phyloP scores from a whole-genome alignment of 2,329 filamentous ascomycete genomes.

The Stagonosporopsis rhizophila region DNA sequence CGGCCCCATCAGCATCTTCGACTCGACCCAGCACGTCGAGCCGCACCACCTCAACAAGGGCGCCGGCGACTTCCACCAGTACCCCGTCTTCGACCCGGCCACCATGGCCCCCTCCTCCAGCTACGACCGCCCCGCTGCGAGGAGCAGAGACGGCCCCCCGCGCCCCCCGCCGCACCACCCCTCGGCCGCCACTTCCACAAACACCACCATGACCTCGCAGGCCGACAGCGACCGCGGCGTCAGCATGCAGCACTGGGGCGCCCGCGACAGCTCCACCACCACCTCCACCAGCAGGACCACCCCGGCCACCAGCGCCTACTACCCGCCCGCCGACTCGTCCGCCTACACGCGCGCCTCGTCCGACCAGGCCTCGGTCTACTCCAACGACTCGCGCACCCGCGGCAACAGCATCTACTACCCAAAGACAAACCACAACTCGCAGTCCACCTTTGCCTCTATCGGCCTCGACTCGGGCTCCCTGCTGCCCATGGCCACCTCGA shows the following conservation, averaged over 20 bases:
- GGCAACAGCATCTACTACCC: slow-evolving; percentile 57
- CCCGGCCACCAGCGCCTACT: slow-evolving; percentile 24
- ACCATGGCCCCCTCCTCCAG: slow-evolving; percentile 55
- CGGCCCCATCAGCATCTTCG: slow-evolving; percentile 87
- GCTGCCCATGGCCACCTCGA: slow-evolving; percentile 46
- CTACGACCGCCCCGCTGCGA: slow-evolving; percentile 52
- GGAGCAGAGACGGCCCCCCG: slow-evolving; percentile 61
- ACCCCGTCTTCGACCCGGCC: slow-evolving; percentile 73
- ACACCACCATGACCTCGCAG: slow-evolving; percentile 69
- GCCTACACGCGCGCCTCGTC: slow-evolving; percentile 64
- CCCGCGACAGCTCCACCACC: slow-evolving; percentile 27
- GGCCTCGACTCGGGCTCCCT: slow-evolving; percentile 50
- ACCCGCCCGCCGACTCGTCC: slow-evolving; percentile 56
- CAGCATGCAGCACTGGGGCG: slow-evolving; percentile 80
- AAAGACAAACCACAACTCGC: slow-evolving; percentile 57
- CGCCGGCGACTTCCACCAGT: slow-evolving; percentile 84
- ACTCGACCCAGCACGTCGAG: slow-evolving; percentile 72
- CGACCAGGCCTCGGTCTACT: slow-evolving; percentile 71
- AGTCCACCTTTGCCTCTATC: slow-evolving; percentile 58
- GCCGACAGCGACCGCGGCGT: slow-evolving; percentile 72
- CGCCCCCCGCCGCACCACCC: slow-evolving; percentile 66
- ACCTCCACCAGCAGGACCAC: slow-evolving; percentile 19
- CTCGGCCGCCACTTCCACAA: slow-evolving; percentile 63
- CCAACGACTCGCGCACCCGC: slow-evolving; percentile 66
- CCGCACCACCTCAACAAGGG: slow-evolving; percentile 85